Conservation (phyloP, 1,284 basidiomycete genomes). For the Golubevia pallescens region DNA sequence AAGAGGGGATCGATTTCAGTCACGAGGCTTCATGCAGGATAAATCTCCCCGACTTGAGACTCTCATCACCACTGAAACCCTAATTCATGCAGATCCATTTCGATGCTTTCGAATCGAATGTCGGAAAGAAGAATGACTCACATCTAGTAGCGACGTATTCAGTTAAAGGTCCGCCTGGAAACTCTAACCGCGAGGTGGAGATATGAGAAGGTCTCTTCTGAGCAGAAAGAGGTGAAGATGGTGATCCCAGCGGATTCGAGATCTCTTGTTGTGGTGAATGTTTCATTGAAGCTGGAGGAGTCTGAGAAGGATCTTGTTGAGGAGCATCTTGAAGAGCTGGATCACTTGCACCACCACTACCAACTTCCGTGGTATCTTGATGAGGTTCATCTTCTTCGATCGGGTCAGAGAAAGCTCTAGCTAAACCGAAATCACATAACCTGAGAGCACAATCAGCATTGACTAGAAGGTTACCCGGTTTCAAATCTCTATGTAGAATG, state of each 20-base stretch:
- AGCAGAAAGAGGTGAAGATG: neutral
- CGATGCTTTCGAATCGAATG: too few relatives aligned
- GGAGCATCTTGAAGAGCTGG: too few relatives aligned
- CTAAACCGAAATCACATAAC: conserved; percentile 60
- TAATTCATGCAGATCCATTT: too few relatives aligned
- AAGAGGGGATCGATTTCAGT: too few relatives aligned
- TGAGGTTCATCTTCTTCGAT: neutral
- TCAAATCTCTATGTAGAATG: conserved; percentile 59
- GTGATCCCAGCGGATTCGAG: neutral
- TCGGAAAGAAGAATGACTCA: too few relatives aligned
- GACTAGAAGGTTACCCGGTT: conserved; percentile 61
- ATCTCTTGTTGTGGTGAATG: too few relatives aligned
- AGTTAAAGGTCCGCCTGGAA: conserved; percentile 57
- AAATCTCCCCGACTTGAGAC: too few relatives aligned
- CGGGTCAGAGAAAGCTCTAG: conserved; percentile 34
- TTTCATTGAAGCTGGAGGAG: too few relatives aligned
- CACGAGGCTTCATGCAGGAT: too few relatives aligned
- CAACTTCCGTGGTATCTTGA: neutral
- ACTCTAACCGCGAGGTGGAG: conserved; percentile 34
- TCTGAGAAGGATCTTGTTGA: too few relatives aligned
- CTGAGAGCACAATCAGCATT: conserved; percentile 58
- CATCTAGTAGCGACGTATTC: conserved; percentile 61
- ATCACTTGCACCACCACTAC: too few relatives aligned
- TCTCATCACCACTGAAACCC: too few relatives aligned
- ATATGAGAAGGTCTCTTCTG: conserved; percentile 4